Evolutionary conservation across 768 basidiomycete species (phyloP).

Genomic region (Mycena albidolilacea): DNA sequence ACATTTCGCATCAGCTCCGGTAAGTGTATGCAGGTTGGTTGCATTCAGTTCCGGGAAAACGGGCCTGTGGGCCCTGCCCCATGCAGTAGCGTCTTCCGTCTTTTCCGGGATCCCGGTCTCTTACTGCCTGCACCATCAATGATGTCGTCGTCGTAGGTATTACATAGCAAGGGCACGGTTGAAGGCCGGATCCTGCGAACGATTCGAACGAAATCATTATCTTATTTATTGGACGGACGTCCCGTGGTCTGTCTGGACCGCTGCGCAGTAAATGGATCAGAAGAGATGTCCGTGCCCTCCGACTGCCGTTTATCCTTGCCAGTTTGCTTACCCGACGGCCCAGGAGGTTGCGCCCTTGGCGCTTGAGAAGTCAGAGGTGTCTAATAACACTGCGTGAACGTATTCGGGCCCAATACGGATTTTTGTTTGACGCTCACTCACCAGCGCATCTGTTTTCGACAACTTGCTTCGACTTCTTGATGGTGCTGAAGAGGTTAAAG

Average conservation of each 20-base stretch:
- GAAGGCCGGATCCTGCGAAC: constrained; percentile 11
- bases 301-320: not conserved
- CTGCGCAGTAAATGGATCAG: not conserved
- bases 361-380: not conserved
- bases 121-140: not conserved
- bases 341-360: not conserved
- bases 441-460: not conserved
- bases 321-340: not conserved
- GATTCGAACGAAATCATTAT: not conserved
- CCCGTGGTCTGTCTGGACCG: constrained; percentile 5
- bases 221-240: not conserved
- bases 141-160: not conserved
- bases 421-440: not conserved
- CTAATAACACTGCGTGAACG: not conserved
- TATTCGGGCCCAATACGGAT: not conserved
- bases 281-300: not conserved
- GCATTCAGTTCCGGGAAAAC: not conserved
- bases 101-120: not conserved
- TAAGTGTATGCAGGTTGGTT: not conserved
- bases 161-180: not conserved
- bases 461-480: too few species aligned
- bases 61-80: constrained; percentile 8
- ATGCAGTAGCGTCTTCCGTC: constrained; percentile 12
- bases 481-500: constrained; percentile 4
- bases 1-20: constrained; percentile 12